Percentiles rank a stretch among this genome's conserved stretches.
Conservation (phyloP, 2,329 filamentous ascomycete species). For the Penicillium brevicompactum region DNA sequence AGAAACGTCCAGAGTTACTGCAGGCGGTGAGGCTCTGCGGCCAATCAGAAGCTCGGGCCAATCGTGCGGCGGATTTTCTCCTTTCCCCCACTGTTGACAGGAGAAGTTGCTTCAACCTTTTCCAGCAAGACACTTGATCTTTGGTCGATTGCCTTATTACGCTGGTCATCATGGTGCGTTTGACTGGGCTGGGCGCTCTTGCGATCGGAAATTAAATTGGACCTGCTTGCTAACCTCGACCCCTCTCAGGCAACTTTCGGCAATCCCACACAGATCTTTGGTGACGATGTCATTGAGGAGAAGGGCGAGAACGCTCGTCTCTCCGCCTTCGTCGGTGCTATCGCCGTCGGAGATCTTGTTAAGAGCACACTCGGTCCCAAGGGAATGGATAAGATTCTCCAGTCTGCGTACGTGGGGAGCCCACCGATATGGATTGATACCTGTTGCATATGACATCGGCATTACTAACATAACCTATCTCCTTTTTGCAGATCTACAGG, state of each 20-base stretch:
- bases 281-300: constrained; percentile 94
- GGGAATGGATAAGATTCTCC: constrained; percentile 98
- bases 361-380: constrained; percentile 97
- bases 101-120: constrained; percentile 22
- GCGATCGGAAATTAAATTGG: neutral
- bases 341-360: constrained; percentile 94
- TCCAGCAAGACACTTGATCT: constrained; percentile 25
- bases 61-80: constrained; percentile 28
- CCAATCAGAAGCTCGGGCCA: constrained; percentile 29
- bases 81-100: constrained; percentile 31
- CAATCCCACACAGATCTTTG: constrained; percentile 97
- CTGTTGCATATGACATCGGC: constrained; percentile 12
- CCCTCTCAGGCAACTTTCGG: constrained; percentile 40
- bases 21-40: constrained; percentile 22
- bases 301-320: constrained; percentile 99
- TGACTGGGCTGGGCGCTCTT: no score
- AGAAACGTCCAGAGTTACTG: constrained; percentile 15
- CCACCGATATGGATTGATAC: constrained; percentile 1
- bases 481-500: constrained; percentile 71
- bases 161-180: constrained; percentile 34
- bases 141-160: constrained; percentile 21
- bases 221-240: constrained; percentile 8
- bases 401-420: constrained; percentile 73
- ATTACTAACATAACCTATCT: constrained; percentile 15
- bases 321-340: constrained; percentile 96